These are phyloP conservation scores for Exophiala bonariae DNA, from an alignment of 2,329 filamentous ascomycete species.

Conservation along the genomic window DNA sequence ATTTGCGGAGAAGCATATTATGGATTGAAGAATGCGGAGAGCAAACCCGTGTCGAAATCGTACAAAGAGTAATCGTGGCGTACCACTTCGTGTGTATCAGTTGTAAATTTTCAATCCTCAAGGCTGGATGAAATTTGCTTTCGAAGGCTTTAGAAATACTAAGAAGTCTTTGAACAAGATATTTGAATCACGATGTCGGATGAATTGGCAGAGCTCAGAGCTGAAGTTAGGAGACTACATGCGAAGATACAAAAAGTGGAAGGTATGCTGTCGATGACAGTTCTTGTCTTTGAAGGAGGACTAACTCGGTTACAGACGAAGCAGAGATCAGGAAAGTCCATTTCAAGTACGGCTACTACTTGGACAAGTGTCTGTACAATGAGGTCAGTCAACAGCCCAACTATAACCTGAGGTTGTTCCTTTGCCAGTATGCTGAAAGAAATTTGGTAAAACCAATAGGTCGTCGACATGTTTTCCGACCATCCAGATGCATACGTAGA, in stretches of 20 bases:
- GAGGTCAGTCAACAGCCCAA: slow-evolving; percentile 40
- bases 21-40: too few relatives aligned
- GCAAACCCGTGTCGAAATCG: too few relatives aligned
- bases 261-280: slow-evolving; percentile 5
- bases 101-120: too few relatives aligned
- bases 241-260: slow-evolving; percentile 21
- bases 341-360: slow-evolving; percentile 60
- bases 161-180: too few relatives aligned
- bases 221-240: slow-evolving; percentile 19
- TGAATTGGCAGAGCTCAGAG: slow-evolving; percentile 20
- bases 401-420: too few relatives aligned
- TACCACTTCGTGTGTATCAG: too few relatives aligned
- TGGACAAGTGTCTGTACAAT: slow-evolving; percentile 60
- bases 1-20: too few relatives aligned
- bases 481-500: slow-evolving; percentile 57
- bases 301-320: slow-evolving; percentile 42
- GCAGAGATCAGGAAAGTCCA: slow-evolving; percentile 57
- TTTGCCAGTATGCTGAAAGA: too few relatives aligned
- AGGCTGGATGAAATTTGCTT: too few relatives aligned
- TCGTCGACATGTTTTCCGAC: slow-evolving; percentile 53
- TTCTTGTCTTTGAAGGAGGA: too few relatives aligned
- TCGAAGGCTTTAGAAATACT: too few relatives aligned
- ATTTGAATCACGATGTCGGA: slow-evolving; percentile 8
- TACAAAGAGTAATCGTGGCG: too few relatives aligned
- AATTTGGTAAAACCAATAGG: slow-evolving; percentile 32